Evolutionary conservation across 1,284 basidiomycete genomes (phyloP).

Genomic region (Trichosporon sp.): DNA sequence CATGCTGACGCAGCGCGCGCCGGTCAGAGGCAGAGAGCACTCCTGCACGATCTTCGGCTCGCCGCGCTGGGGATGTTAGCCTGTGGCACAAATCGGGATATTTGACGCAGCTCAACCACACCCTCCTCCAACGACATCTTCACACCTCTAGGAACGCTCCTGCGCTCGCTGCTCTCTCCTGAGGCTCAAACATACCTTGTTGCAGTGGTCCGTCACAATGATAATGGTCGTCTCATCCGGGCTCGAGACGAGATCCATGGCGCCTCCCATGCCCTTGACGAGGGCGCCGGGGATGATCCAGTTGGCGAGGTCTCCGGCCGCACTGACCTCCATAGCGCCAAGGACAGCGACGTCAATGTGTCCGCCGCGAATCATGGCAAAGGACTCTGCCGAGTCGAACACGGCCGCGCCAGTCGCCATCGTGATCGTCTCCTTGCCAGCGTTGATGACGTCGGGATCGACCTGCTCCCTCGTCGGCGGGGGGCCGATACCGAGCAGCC

Average conservation of each 20-base stretch:
- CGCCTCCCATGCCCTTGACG: conserved; percentile 85
- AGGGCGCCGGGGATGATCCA: conserved; percentile 94
- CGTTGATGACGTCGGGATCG: conserved; percentile 86
- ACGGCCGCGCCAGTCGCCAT: conserved; percentile 83
- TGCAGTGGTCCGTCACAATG: conserved; percentile 62
- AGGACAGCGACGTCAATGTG: conserved; percentile 89
- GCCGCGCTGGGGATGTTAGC: conserved; percentile 56
- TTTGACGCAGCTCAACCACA: too few relatives aligned
- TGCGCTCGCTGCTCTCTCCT: not conserved
- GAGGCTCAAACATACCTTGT: conserved; percentile 61
- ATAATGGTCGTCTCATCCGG: conserved; percentile 67
- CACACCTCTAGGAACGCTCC: not conserved
- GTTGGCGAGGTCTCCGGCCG: conserved; percentile 89
- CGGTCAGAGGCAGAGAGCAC: conserved; percentile 84
- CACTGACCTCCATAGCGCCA: conserved; percentile 79
- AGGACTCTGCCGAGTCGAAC: conserved; percentile 89
- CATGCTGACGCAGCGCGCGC: conserved; percentile 76
- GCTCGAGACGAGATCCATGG: conserved; percentile 64
- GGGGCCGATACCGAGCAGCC: conserved; percentile 88
- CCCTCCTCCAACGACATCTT: too few relatives aligned
- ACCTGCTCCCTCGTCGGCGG: conserved; percentile 79
- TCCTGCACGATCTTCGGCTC: conserved; percentile 79
- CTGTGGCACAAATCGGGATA: too few relatives aligned
- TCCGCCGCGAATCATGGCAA: conserved; percentile 91
- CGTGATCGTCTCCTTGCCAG: conserved; percentile 89